phyloP scores from a whole-genome alignment of 257 asterid species.

The Solanum tarapatanum region DNA sequence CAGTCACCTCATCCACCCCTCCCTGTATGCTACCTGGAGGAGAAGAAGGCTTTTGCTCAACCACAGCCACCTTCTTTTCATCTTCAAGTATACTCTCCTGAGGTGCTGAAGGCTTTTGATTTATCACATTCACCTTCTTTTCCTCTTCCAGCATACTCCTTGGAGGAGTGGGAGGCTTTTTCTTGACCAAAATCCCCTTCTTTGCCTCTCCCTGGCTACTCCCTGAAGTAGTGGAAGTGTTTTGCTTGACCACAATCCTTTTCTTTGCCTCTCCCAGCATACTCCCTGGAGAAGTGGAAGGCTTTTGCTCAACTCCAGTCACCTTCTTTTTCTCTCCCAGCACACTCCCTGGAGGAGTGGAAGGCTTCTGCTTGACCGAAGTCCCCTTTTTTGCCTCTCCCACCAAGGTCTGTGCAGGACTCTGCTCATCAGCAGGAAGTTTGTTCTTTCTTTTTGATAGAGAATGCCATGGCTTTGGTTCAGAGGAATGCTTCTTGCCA shows the following conservation, averaged over 20 bases:
- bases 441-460: conserved; percentile 21
- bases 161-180: background rate
- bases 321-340: conserved; percentile 28
- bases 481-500: conserved; percentile 38
- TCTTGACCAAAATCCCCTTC: conserved; percentile 11
- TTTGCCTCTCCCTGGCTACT: conserved; percentile 18
- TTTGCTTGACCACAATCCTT: conserved; percentile 2
- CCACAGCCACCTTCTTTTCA: background rate
- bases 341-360: conserved; percentile 4
- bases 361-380: background rate
- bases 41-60: conserved; percentile 2
- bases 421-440: conserved; percentile 18
- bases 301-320: background rate
- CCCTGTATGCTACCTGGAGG: background rate
- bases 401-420: conserved; percentile 11
- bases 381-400: conserved; percentile 26
- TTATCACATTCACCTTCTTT: background rate
- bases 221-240: conserved; percentile 4
- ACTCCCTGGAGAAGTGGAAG: conserved; percentile 7
- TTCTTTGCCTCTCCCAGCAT: conserved; percentile 24
- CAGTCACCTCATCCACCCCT: background rate
- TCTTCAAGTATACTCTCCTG: background rate
- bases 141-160: background rate
- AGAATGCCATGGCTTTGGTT: conserved; percentile 37
- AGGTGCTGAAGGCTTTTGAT: background rate